Percentiles rank a stretch among this genome's conserved stretches.
These are phyloP conservation scores for Russula ochroleuca DNA, from an alignment of 768 basidiomycete genomes.

Conservation along the genomic window DNA sequence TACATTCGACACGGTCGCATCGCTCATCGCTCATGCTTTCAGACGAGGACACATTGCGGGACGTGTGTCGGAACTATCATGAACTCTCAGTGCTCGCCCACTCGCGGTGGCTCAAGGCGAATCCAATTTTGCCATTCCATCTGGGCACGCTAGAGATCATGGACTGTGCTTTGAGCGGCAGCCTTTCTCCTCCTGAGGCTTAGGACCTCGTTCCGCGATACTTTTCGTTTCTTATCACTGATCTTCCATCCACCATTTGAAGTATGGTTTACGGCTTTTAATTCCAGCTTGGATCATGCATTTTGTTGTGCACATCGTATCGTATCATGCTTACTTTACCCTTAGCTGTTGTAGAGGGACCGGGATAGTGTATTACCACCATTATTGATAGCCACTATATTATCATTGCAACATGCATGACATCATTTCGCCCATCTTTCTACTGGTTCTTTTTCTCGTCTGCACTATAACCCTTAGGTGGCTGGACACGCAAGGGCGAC, in stretches of 20 bases:
- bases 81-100: slow-evolving; percentile 62
- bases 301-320: slow-evolving; percentile 16
- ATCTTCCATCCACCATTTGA: not conserved
- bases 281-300: slow-evolving; percentile 21
- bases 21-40: slow-evolving; percentile 38
- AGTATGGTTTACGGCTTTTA: slow-evolving; percentile 7
- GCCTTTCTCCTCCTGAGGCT: slow-evolving; percentile 30
- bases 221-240: slow-evolving; percentile 10
- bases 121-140: slow-evolving; percentile 64
- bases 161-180: slow-evolving; percentile 39
- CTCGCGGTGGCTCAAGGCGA: slow-evolving; percentile 43
- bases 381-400: slow-evolving; percentile 24
- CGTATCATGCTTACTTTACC: slow-evolving; percentile 22
- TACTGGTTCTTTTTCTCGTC: slow-evolving; percentile 74
- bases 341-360: slow-evolving; percentile 21
- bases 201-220: slow-evolving; percentile 3
- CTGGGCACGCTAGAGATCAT: slow-evolving; percentile 68
- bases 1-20: slow-evolving; percentile 46
- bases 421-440: not conserved
- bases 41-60: slow-evolving; percentile 40
- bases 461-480: slow-evolving; percentile 62
- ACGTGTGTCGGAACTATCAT: slow-evolving; percentile 65
- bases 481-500: slow-evolving; percentile 57
- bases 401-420: slow-evolving; percentile 15
- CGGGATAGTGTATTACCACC: slow-evolving; percentile 23